These are phyloP conservation scores for Calonectria henricotiae DNA, from an alignment of 2,329 filamentous ascomycete species.

Conservation along the genomic window DNA sequence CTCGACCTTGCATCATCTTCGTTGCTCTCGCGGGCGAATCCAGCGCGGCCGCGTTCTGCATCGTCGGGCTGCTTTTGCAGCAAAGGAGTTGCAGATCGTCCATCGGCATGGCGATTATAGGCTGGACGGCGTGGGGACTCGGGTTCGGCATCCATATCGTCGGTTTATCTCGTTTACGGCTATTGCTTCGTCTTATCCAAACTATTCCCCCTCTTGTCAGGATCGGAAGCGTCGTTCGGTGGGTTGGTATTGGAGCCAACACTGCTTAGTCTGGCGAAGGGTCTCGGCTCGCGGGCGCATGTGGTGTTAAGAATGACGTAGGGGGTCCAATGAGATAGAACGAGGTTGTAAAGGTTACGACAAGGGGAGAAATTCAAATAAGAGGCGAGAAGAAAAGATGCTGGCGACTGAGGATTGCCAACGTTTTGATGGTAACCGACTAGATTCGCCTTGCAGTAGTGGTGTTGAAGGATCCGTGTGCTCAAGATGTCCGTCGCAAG, in stretches of 20 bases:
- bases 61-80: slow-evolving; percentile 58
- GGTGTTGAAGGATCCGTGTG: slow-evolving; percentile 44
- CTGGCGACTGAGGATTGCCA: slow-evolving; percentile 28
- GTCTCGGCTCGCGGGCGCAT: slow-evolving; percentile 49
- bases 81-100: slow-evolving; percentile 63
- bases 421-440: slow-evolving; percentile 35
- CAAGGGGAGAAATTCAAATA: slow-evolving; percentile 31
- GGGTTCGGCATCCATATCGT: slow-evolving; percentile 63
- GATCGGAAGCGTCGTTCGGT: slow-evolving; percentile 52
- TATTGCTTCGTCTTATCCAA: slow-evolving; percentile 48
- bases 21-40: slow-evolving; percentile 38
- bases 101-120: slow-evolving; percentile 65
- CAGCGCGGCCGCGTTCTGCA: slow-evolving; percentile 51
- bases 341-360: neutral
- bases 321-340: slow-evolving; percentile 3
- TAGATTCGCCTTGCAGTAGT: slow-evolving; percentile 46
- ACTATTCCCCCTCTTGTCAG: slow-evolving; percentile 55
- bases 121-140: slow-evolving; percentile 59
- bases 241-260: slow-evolving; percentile 49
- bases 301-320: slow-evolving; percentile 44
- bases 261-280: slow-evolving; percentile 49
- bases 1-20: slow-evolving; percentile 42
- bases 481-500: slow-evolving; percentile 35
- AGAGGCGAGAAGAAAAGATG: slow-evolving; percentile 35
- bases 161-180: slow-evolving; percentile 43